A percentile compares a stretch with the other conserved stretches of the same genome.
These are phyloP conservation scores for Xylaria intraflava DNA, from an alignment of 495 filamentous ascomycete species.

Conservation along the genomic window DNA sequence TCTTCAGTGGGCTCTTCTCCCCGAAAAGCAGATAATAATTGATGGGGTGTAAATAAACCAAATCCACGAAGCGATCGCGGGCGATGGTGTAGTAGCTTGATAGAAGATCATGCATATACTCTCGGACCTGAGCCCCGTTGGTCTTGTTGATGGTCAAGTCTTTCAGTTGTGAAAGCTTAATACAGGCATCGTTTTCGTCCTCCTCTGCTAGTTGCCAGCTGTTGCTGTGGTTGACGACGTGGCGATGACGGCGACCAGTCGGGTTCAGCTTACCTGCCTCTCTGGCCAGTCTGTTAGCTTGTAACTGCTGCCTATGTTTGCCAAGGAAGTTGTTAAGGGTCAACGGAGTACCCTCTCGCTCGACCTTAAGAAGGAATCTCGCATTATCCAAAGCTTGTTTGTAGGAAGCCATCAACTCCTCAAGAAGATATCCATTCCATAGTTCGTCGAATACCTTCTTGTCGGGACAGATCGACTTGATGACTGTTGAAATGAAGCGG, in stretches of 20 bases:
- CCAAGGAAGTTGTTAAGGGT: slow-evolving; percentile 53
- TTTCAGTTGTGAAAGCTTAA: slow-evolving; percentile 9
- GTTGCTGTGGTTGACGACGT: background rate
- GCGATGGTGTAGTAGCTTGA: slow-evolving; percentile 54
- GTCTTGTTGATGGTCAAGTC: slow-evolving; percentile 28
- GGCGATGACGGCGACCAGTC: too few species aligned
- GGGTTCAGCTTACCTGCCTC: slow-evolving; percentile 13
- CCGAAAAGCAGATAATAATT: slow-evolving; percentile 30
- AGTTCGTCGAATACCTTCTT: slow-evolving; percentile 32
- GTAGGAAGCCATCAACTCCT: slow-evolving; percentile 40
- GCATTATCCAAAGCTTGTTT: slow-evolving; percentile 36
- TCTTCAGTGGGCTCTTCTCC: slow-evolving; percentile 23
- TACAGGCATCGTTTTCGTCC: slow-evolving; percentile 1
- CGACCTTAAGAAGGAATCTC: slow-evolving; percentile 43
- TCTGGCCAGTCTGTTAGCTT: slow-evolving; percentile 20
- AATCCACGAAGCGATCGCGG: slow-evolving; percentile 49
- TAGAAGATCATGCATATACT: slow-evolving; percentile 52
- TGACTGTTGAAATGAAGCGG: slow-evolving; percentile 35
- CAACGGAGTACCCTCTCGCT: slow-evolving; percentile 37
- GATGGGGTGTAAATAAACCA: slow-evolving; percentile 35
- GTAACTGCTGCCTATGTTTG: slow-evolving; percentile 38
- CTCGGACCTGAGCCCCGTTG: slow-evolving; percentile 41
- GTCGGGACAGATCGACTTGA: slow-evolving; percentile 37
- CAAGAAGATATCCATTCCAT: slow-evolving; percentile 32
- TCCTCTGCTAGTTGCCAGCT: too few species aligned